Evolutionary conservation across 2,329 filamentous ascomycete genomes (phyloP).

Genomic region (Sarocladium kiliense): DNA sequence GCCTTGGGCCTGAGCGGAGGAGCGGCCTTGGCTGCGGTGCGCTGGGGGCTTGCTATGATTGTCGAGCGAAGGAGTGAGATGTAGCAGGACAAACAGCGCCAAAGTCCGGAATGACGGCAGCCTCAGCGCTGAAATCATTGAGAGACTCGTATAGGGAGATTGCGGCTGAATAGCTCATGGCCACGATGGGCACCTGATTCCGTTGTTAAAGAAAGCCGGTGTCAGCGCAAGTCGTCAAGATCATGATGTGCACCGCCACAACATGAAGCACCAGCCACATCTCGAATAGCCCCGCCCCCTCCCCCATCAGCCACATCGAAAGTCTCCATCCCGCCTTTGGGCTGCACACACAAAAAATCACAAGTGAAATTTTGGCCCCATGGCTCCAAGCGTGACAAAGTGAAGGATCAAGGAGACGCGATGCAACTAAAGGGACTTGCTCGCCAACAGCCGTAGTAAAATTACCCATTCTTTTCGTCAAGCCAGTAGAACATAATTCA

Average conservation of each 20-base stretch:
- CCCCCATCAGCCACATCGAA: background rate
- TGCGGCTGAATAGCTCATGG: no score
- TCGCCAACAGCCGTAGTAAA: background rate
- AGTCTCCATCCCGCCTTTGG: slow-evolving; percentile 1
- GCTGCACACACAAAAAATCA: slow-evolving; percentile 9
- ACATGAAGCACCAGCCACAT: background rate
- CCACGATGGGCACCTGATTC: no score
- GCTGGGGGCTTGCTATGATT: no score
- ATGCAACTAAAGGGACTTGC: background rate
- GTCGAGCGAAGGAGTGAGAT: no score
- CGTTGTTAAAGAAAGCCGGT: no score
- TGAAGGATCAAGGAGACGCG: background rate
- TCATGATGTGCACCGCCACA: background rate
- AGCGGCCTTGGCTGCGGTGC: no score
- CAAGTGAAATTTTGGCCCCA: slow-evolving; percentile 8
- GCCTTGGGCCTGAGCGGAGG: no score
- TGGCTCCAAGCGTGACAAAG: background rate
- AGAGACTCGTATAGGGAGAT: no score
- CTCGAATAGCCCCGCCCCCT: background rate
- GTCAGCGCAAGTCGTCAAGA: background rate
- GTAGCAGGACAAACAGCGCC: no score
- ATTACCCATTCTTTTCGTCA: background rate
- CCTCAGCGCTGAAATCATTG: no score
- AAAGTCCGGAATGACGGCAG: no score
- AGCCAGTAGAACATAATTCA: no score